phyloP scores from a whole-genome alignment of 2,329 filamentous ascomycete genomes.

The Cytospora piceae region DNA sequence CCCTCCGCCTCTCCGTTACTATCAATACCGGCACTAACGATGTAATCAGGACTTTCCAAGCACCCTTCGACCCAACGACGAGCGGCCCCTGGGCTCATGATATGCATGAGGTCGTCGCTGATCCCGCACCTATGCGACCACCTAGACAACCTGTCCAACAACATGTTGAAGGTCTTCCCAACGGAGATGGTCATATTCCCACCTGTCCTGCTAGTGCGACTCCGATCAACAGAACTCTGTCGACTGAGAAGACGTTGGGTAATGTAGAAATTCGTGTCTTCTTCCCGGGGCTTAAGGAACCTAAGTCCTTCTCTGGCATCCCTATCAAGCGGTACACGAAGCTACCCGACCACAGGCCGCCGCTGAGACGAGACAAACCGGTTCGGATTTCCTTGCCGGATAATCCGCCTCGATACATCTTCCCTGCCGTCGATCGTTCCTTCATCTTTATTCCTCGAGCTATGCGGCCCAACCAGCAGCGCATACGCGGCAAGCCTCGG shows the following conservation, averaged over 20 bases:
- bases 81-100: slow-evolving; percentile 90
- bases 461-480: slow-evolving; percentile 89
- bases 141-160: slow-evolving; percentile 46
- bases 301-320: slow-evolving; percentile 73
- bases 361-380: slow-evolving; percentile 92
- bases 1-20: background rate
- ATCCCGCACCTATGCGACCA: slow-evolving; percentile 46
- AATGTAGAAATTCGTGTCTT: slow-evolving; percentile 84
- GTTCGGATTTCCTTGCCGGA: slow-evolving; percentile 90
- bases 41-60: slow-evolving; percentile 47
- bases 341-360: slow-evolving; percentile 90
- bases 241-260: slow-evolving; percentile 80
- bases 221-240: slow-evolving; percentile 77
- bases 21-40: slow-evolving; percentile 15
- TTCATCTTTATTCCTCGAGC: slow-evolving; percentile 98
- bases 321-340: slow-evolving; percentile 90
- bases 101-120: slow-evolving; percentile 76
- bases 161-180: slow-evolving; percentile 55
- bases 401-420: slow-evolving; percentile 82
- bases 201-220: slow-evolving; percentile 62
- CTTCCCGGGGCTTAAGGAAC: slow-evolving; percentile 73
- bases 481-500: slow-evolving; percentile 72
- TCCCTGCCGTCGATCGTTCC: slow-evolving; percentile 84
- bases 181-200: slow-evolving; percentile 58
- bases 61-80: slow-evolving; percentile 63